Evolutionary conservation across 2,329 filamentous ascomycete species (phyloP).

Genomic region (Lachnellula subtilissima): DNA sequence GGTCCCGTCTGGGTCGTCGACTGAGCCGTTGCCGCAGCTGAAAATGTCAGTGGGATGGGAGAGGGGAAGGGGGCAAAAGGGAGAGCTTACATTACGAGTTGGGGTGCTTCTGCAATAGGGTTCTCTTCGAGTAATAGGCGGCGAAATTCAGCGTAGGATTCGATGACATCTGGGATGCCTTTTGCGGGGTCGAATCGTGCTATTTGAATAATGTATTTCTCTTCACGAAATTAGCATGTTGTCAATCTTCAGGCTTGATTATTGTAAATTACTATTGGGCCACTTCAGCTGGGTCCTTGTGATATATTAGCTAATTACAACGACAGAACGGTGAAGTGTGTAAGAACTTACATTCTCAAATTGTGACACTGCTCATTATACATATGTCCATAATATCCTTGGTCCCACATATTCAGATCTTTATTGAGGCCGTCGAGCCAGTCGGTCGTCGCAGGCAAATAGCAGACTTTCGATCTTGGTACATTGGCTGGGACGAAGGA

Average conservation of each 20-base stretch:
- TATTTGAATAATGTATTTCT: slow-evolving; percentile 74
- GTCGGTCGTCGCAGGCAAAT: slow-evolving; percentile 76
- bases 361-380: slow-evolving; percentile 60
- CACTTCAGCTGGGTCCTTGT: slow-evolving; percentile 49
- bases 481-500: slow-evolving; percentile 69
- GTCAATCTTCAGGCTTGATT: not conserved
- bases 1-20: slow-evolving; percentile 75
- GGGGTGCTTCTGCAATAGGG: slow-evolving; percentile 50
- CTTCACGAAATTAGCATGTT: slow-evolving; percentile 28
- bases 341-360: slow-evolving; percentile 47
- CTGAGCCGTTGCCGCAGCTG: slow-evolving; percentile 66
- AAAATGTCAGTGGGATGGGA: not conserved
- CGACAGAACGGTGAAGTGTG: not conserved
- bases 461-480: slow-evolving; percentile 60
- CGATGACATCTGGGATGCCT: slow-evolving; percentile 72
- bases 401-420: slow-evolving; percentile 62
- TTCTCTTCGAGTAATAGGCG: slow-evolving; percentile 51
- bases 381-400: slow-evolving; percentile 68
- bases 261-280: slow-evolving; percentile 41
- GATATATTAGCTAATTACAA: not conserved
- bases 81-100: slow-evolving; percentile 58
- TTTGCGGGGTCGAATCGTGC: slow-evolving; percentile 81
- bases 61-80: not conserved
- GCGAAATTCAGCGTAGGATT: slow-evolving; percentile 70
- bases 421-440: slow-evolving; percentile 85